Evolutionary conservation across 805 yeast species (phyloP).

Genomic region (Nakazawaea wickerhamii): DNA sequence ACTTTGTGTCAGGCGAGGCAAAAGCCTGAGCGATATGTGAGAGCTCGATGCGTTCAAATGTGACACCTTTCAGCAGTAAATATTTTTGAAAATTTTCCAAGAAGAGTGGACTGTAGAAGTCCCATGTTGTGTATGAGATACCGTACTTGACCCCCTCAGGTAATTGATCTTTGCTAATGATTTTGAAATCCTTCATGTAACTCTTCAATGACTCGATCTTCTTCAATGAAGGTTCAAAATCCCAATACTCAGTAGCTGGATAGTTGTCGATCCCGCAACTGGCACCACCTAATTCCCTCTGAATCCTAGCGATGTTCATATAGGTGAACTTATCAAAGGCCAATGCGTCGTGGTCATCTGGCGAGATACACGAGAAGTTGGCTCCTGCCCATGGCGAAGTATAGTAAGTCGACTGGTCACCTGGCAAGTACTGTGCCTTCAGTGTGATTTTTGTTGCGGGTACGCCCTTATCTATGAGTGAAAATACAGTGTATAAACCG

Average conservation of each 20-base stretch:
- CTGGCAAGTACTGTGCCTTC: slow-evolving; percentile 66
- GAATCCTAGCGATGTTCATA: slow-evolving; percentile 37
- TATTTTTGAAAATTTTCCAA: slow-evolving; percentile 40
- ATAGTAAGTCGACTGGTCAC: slow-evolving; percentile 68
- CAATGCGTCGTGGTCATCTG: slow-evolving; percentile 45
- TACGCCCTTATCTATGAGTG: slow-evolving; percentile 37
- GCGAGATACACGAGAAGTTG: slow-evolving; percentile 56
- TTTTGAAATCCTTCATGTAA: slow-evolving; percentile 44
- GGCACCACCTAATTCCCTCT: slow-evolving; percentile 41
- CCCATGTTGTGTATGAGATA: slow-evolving; percentile 53
- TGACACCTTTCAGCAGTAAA: slow-evolving; percentile 45
- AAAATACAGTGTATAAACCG: slow-evolving; percentile 58
- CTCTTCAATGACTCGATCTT: slow-evolving; percentile 43
- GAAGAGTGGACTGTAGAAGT: slow-evolving; percentile 67
- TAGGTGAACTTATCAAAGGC: slow-evolving; percentile 55
- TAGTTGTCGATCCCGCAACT: slow-evolving; percentile 47
- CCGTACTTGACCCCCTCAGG: slow-evolving; percentile 55
- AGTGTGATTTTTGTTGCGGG: slow-evolving; percentile 43
- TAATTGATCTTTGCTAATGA: slow-evolving; percentile 32
- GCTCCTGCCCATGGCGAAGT: slow-evolving; percentile 84
- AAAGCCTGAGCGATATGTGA: slow-evolving; percentile 55
- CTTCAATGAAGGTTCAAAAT: slow-evolving; percentile 34
- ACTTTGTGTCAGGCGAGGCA: slow-evolving; percentile 25
- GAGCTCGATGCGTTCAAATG: slow-evolving; percentile 39
- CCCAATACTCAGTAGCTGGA: slow-evolving; percentile 61